These are phyloP conservation scores for Leucaena leucocephala DNA, from an alignment of 306 rosid genomes.

Conservation along the genomic window DNA sequence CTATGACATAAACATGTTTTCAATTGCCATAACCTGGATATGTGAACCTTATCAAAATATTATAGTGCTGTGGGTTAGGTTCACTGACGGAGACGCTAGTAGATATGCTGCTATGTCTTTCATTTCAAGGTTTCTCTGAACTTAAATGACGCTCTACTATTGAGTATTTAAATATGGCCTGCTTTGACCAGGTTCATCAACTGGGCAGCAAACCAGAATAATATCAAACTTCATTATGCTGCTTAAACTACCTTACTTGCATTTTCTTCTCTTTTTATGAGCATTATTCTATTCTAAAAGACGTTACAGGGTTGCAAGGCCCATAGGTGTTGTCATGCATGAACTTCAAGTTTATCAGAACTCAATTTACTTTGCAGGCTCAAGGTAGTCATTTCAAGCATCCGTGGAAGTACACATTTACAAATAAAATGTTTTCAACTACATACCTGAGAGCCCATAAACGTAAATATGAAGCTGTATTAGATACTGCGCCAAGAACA, in stretches of 20 bases:
- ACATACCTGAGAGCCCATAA: conserved; percentile 73
- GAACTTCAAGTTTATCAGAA: background rate
- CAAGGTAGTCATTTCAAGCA: background rate
- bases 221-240: too few relatives aligned
- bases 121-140: background rate
- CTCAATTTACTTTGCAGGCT: background rate
- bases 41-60: background rate
- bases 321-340: background rate
- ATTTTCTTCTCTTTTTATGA: too few relatives aligned
- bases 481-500: conserved; percentile 77
- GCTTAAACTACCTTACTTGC: too few relatives aligned
- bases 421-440: background rate
- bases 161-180: background rate
- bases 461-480: conserved; percentile 79
- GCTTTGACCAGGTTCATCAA: background rate
- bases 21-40: background rate
- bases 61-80: background rate
- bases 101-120: background rate
- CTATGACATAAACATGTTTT: background rate
- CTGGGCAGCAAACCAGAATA: too few relatives aligned
- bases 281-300: background rate
- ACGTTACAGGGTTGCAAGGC: background rate
- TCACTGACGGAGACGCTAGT: background rate
- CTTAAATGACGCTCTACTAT: background rate
- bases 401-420: background rate